These are phyloP conservation scores for Trichoderma sp. DNA, from an alignment of 2,329 filamentous ascomycete species.

Conservation along the genomic window DNA sequence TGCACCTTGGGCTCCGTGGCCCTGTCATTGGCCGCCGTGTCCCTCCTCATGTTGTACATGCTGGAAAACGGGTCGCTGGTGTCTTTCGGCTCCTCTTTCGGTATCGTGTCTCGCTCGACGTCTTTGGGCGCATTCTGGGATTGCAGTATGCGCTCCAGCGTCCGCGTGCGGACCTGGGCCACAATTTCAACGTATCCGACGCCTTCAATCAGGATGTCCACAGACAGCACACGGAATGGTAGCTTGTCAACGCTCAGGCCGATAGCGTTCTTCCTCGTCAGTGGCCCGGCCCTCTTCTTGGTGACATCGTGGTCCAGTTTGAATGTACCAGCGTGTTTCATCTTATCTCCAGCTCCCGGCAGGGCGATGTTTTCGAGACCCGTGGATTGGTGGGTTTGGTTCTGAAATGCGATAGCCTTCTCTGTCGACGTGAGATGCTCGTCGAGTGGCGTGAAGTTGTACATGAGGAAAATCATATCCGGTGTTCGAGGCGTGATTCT, in stretches of 20 bases:
- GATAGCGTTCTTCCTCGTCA: conserved; percentile 65
- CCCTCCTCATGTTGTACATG: conserved; percentile 37
- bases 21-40: conserved; percentile 11
- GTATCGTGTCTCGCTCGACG: conserved; percentile 27
- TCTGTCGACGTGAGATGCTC: conserved; percentile 76
- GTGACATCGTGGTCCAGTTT: conserved; percentile 82
- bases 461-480: conserved; percentile 70
- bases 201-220: conserved; percentile 88
- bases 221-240: conserved; percentile 76
- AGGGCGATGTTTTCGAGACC: conserved; percentile 66
- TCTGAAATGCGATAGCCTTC: conserved; percentile 76
- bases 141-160: conserved; percentile 37
- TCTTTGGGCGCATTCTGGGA: conserved; percentile 29
- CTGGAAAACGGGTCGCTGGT: conserved; percentile 34
- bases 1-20: conserved; percentile 11
- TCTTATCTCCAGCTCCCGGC: conserved; percentile 59
- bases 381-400: conserved; percentile 58
- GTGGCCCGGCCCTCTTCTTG: conserved; percentile 70
- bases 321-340: conserved; percentile 73
- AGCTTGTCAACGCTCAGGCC: conserved; percentile 67
- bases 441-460: conserved; percentile 79
- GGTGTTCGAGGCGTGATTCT: conserved; percentile 74
- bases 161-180: conserved; percentile 71
- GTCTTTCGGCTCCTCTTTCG: neutral
- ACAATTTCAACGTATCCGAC: conserved; percentile 91